Evolutionary conservation across 129 eudicot genomes (phyloP).

Genomic region (Artemisia annua): DNA sequence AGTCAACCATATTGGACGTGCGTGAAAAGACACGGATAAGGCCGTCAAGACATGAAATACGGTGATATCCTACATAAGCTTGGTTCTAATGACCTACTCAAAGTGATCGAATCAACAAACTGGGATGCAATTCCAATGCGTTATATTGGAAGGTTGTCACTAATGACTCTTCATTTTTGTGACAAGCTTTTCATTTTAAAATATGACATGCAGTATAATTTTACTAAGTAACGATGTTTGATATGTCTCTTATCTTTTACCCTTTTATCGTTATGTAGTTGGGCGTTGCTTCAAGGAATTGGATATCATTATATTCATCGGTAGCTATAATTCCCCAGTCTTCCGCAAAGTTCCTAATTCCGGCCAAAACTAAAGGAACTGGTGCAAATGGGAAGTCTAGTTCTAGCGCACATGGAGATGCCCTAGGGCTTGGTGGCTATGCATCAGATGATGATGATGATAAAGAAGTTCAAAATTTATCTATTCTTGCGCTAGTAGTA

Average conservation of each 20-base stretch:
- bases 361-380: constrained; percentile 15
- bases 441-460: constrained; percentile 69
- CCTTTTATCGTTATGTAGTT: constrained; percentile 36
- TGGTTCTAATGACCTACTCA: too few relatives aligned
- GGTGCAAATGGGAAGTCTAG: constrained; percentile 54
- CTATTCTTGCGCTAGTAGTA: background rate
- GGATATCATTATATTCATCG: constrained; percentile 3
- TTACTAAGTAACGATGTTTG: constrained; percentile 9
- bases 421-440: constrained; percentile 85
- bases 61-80: too few relatives aligned
- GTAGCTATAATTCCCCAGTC: constrained; percentile 53
- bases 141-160: too few relatives aligned
- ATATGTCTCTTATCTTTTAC: background rate
- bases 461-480: too few relatives aligned
- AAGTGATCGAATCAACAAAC: too few relatives aligned
- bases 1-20: too few relatives aligned
- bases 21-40: too few relatives aligned
- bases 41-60: too few relatives aligned
- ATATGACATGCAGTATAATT: background rate
- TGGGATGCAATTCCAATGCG: too few relatives aligned
- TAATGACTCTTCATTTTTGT: background rate
- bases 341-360: constrained; percentile 61
- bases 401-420: constrained; percentile 63
- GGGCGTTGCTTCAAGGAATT: constrained; percentile 31
- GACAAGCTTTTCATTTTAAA: constrained; percentile 12